Base-by-base conservation (phyloP, 2,329 filamentous ascomycete species). In the Karstenula rhodostoma region DNA sequence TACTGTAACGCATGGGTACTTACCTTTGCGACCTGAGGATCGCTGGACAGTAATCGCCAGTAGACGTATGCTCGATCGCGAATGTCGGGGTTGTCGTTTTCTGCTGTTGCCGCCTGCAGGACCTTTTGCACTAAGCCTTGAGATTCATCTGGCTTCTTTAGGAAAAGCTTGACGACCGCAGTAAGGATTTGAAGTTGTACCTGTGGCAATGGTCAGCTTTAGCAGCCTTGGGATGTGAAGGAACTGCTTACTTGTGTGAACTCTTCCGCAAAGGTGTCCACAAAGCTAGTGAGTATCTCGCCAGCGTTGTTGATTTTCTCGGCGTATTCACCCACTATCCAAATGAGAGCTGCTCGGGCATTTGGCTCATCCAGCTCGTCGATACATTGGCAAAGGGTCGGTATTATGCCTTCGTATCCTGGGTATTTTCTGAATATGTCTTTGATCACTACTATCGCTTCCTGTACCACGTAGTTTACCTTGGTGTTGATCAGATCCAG, bases 251-350 rank as follows among this genome's bases (percentile, higher is more conserved):
- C 91, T 84, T 96, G 94, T 55, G 94, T 95, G 75, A 97, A 98
- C 78, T 99, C 95, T 76, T 98, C 95, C 77, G 91, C 91, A 77
- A 99, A 98, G 0, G 89, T 90, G 58, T 98, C 95, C 13, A 97
- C 94, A 73, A 99, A 99, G 19, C 91, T 89, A 55, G 89, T 86
- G 60, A 99, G 80, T 64, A 99, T 98, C 69, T 98, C 93, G 65
- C 94, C 93, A n/a, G 95, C 95, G 71, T 99, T 98, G 81, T 88
- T 96, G 73, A 99, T 99, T 84, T 99, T 99, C 82, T 99, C 95
- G 0, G 95, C 95, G 76, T 99, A 99, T 78, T 99, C 95, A 68
- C 95, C 95, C 6, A 99, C 94, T 68, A 99, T 98, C 95, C 95
- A 99, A 73, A 99, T 98, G 61, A 99, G 82, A 23, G 94, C 91